These are phyloP conservation scores for Xylaria multiplex DNA, from an alignment of 2,329 filamentous ascomycete species.

Conservation along the genomic window DNA sequence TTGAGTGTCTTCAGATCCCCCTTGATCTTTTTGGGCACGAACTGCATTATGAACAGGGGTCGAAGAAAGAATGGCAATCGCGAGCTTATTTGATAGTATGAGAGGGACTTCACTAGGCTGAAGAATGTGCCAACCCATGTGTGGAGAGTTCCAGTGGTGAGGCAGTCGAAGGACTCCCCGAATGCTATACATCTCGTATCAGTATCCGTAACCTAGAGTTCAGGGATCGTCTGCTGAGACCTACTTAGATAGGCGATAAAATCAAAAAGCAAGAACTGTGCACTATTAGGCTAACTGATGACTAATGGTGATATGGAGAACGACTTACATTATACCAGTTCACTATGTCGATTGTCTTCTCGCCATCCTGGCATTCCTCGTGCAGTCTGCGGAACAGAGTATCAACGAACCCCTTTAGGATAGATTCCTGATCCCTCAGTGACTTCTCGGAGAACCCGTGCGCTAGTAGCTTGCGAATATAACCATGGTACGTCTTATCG, in stretches of 20 bases:
- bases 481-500: slow-evolving; percentile 16
- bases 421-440: slow-evolving; percentile 17
- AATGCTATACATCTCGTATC: slow-evolving; percentile 8
- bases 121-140: slow-evolving; percentile 24
- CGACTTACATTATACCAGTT: slow-evolving; percentile 26
- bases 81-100: slow-evolving; percentile 13
- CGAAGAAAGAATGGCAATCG: slow-evolving; percentile 20
- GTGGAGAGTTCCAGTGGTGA: slow-evolving; percentile 19
- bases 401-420: slow-evolving; percentile 18
- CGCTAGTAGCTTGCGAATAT: slow-evolving; percentile 23
- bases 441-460: slow-evolving; percentile 26
- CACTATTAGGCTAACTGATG: not conserved
- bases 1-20: not conserved
- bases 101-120: not conserved
- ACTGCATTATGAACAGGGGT: not conserved
- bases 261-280: slow-evolving; percentile 24
- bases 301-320: not conserved
- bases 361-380: slow-evolving; percentile 11
- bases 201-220: not conserved
- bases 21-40: slow-evolving; percentile 6
- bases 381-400: slow-evolving; percentile 22
- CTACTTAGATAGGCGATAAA: slow-evolving; percentile 26
- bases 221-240: not conserved
- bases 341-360: slow-evolving; percentile 14
- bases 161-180: slow-evolving; percentile 28